Base-by-base conservation (phyloP, 176 grass and related monocot species). In the Cenchrus purpureus region DNA sequence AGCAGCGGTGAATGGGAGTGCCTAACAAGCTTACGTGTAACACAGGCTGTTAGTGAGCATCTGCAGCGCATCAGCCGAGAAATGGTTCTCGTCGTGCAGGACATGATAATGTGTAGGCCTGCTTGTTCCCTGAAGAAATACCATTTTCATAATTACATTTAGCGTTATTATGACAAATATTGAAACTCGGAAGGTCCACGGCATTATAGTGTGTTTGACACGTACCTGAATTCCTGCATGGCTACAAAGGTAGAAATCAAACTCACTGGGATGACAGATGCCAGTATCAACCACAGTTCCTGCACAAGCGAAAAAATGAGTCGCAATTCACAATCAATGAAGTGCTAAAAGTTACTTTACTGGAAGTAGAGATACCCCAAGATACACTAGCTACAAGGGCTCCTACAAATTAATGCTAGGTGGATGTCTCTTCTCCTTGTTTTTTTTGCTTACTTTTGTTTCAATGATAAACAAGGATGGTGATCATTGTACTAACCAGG, bases 161-260 rank as follows among this genome's bases (percentile, higher is more conserved):
- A 80, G 29, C 37, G 37, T 40, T 40, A 40, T 40, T 42, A 7
- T 16, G 43, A 32, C 17, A 19, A 74, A 67, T 25, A 20, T 57
- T 17, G 76, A 82, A 46, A 77, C 20, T 31, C 7, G 62, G 34
- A 55, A 49, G 37, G 58, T 19, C 50, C 10, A 63, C 40, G 2
- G 19, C 4, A 65, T 14, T 4, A 28, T 3, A 68, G 29, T 78
- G 19, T 78, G 43, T 74, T 15, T 12, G 17, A 65, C 3, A 45
- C 3, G 52, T 84, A 94, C 92, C 89, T 90, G 71, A 43, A 95
- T 95, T 25, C 91, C 92, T 43, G 91, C 87, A 88, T 95, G 92
- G 68, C 95, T 98, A 71, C 95, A 98, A 4, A 98, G 72, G 79
- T 91, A 95, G 82, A 98, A 98, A 64, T 98, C 92, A 74, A 95